These are phyloP conservation scores for Cryptococcus hybrid DNA, from an alignment of 1,284 basidiomycete genomes.

Conservation along the genomic window DNA sequence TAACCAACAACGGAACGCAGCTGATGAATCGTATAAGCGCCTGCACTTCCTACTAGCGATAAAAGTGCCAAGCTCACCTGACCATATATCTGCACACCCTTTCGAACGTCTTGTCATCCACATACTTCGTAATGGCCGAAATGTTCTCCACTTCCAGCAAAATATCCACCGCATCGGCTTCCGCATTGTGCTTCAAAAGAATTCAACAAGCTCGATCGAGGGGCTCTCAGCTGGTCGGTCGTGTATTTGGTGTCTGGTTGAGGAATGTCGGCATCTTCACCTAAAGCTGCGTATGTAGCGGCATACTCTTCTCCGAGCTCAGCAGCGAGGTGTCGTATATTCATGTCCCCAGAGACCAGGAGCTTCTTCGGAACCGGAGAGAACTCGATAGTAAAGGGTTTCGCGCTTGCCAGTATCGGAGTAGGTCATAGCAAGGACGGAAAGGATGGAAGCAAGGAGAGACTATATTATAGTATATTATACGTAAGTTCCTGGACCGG, in stretches of 20 bases:
- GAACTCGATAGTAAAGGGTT: constrained; percentile 86
- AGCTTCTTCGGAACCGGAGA: constrained; percentile 77
- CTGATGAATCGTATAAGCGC: constrained; percentile 49
- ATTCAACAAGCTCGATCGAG: constrained; percentile 83
- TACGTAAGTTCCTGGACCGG: background rate
- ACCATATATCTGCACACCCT: constrained; percentile 99
- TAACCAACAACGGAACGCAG: constrained; percentile 86
- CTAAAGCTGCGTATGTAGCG: constrained; percentile 51
- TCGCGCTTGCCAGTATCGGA: constrained; percentile 94
- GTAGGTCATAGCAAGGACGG: constrained; percentile 99
- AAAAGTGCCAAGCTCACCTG: constrained; percentile 57
- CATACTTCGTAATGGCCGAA: constrained; percentile 67
- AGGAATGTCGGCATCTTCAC: constrained; percentile 12
- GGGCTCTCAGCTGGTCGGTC: constrained; percentile 65
- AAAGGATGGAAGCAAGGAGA: constrained; percentile 96
- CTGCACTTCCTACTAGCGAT: background rate
- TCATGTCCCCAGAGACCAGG: constrained; percentile 99
- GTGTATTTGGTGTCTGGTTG: constrained; percentile 27
- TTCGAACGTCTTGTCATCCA: constrained; percentile 74
- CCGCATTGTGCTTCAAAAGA: constrained; percentile 95
- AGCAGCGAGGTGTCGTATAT: constrained; percentile 95
- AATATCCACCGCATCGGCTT: constrained; percentile 97
- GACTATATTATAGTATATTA: constrained; percentile 60
- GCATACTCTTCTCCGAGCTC: constrained; percentile 94
- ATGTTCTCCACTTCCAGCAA: constrained; percentile 94